A percentile compares a stretch with the other conserved stretches of the same genome.
phyloP scores from a whole-genome alignment of 257 asterid genomes.

The Striga asiatica region DNA sequence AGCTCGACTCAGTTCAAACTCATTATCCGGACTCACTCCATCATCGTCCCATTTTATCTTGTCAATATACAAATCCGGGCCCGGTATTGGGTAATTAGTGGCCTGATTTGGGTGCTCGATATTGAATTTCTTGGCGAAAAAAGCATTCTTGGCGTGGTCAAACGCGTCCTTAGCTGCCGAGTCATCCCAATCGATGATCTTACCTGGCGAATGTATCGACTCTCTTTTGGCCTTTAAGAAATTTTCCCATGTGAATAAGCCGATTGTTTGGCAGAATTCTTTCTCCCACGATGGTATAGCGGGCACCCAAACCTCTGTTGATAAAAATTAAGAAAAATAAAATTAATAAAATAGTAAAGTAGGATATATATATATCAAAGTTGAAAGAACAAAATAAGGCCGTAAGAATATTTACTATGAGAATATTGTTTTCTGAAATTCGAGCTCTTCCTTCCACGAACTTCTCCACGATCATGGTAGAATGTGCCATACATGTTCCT shows the following conservation, averaged over 20 bases:
- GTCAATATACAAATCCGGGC: neutral
- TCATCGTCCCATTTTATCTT: neutral
- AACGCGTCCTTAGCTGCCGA: neutral
- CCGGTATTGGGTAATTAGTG: neutral
- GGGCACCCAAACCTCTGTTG: neutral
- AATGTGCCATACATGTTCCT: no score
- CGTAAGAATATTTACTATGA: no score
- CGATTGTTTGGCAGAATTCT: neutral
- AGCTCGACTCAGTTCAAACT: no score
- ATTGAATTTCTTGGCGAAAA: neutral
- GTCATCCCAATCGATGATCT: neutral
- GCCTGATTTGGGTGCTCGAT: neutral
- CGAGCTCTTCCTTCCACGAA: no score
- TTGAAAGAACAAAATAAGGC: no score
- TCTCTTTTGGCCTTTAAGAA: neutral
- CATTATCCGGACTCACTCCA: no score
- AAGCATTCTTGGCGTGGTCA: neutral
- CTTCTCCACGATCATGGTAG: no score
- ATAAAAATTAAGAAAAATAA: neutral
- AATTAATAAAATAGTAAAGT: no score
- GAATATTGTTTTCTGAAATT: no score
- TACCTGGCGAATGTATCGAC: neutral
- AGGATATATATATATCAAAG: no score
- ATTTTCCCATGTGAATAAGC: neutral
- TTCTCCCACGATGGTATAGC: neutral